Evolutionary conservation across 2,329 filamentous ascomycete species (phyloP), one percentile per base, ranked within the genome.

Genomic region (Diaporthe citri): DNA sequence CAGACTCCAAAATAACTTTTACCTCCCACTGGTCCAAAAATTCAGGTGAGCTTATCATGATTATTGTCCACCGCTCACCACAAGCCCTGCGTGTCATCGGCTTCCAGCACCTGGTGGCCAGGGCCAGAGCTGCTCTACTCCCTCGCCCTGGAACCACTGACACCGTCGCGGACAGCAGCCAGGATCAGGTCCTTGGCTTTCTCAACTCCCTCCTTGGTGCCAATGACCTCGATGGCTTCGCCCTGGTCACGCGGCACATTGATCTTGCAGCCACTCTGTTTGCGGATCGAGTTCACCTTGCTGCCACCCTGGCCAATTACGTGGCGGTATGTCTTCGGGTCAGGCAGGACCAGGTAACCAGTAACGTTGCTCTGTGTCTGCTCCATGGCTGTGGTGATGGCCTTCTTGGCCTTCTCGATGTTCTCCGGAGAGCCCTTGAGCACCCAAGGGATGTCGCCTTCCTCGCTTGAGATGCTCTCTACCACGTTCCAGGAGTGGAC

Each of bases 261-360:
- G 82, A 99, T 97, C 86, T 94, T 95, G 85, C 96, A 98, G 73
- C 94, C 94, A 70, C 95, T 98, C 87, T 97, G 92, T 86, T 95
- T 95, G 79, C 97, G 92, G 82, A 99, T 98, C 56, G 91, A 87
- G 85, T 98, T 98, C 83, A 99, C 97, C 84, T 96, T 96, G 83
- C 91, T 94, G 75, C 97, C 97, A 75, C 93, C 94, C 78, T 93
- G 92, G 6, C 97, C 97, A 79, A 99, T 95, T 66, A 99, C 94
- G 78, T 94, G 94, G 77, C 96, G 92, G 88, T 98, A 98, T 62
- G 95, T 95, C 79, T 91, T 92, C 15, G 97, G 95, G 82, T 99
- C 96, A 0, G 96, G 94, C 52, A 99, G 90, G 78, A 97, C 93
- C 48, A 99, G 90, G 84, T 97, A 98, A 7, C 97, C 97, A 1